Evolutionary conservation across 768 basidiomycete genomes (phyloP), one percentile per base, ranked within the genome.

Genomic region (Sporobolomyces roseus): DNA sequence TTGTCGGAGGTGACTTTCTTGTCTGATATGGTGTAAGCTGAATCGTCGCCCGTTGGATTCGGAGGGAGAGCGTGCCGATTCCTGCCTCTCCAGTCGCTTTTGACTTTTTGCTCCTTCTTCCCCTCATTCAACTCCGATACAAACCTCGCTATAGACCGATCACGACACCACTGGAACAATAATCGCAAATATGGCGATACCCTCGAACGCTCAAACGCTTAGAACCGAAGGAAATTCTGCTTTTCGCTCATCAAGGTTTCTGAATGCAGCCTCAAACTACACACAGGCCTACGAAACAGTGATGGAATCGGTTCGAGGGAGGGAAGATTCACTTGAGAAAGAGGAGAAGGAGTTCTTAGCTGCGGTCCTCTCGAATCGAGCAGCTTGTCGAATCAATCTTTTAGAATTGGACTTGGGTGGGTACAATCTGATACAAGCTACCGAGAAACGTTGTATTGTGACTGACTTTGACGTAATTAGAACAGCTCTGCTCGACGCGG

Each of bases 401-500:
- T 53, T 45, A 29, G 30, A 60, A n/a, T 25, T 60, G n/a, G 65
- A 66, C 21, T 38, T 45, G 23, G 65, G 65, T 53, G 12, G 16
- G 64, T 35, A 14, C 23, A 4, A 25, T 10, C n/a, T 46, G 16
- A 32, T 4, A 6, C 27, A n/a, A 29, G 45, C 45, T 46, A 13
- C 45, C n/a, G n/a, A n/a, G n/a, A 17, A 41, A 9, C 38, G 38
- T 17, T 41, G 10, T 17, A 41, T 41, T 41, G 38, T 9, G 14
- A 23, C 45, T 46, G 45, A 46, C 13, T 6, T 46, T 13, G 45
- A 14, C 19, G 5, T 27, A 16, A 4, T 21, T 14, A 21, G 13
- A 9, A 27, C 48, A 66, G 65, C 65, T 17, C 30, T 66, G n/a
- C 58, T 66, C 32, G 65, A 66, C 25, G 21, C 65, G 2, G 41